Percentiles rank a stretch among this genome's conserved stretches.
phyloP scores from a whole-genome alignment of 306 rosid species.

The Cicer cuneatum region DNA sequence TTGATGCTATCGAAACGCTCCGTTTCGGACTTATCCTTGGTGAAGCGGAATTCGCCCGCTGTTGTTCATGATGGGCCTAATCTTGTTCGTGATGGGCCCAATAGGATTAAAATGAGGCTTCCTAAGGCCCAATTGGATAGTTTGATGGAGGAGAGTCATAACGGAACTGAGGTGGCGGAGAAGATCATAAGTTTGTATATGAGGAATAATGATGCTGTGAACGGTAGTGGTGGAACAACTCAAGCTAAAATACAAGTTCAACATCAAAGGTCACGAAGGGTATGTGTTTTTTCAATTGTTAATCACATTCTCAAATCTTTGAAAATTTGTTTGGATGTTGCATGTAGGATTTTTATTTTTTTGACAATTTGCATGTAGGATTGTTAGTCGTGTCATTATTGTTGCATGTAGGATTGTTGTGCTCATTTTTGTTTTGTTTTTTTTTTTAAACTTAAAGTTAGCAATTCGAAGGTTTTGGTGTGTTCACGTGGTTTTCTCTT shows the following conservation, averaged over 20 bases:
- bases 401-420: too few species aligned
- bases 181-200: slow-evolving; percentile 65
- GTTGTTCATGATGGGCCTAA: neutral
- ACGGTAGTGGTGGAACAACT: slow-evolving; percentile 20
- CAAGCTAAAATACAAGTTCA: slow-evolving; percentile 26
- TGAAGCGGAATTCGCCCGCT: slow-evolving; percentile 8
- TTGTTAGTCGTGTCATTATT: too few species aligned
- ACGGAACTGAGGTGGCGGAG: slow-evolving; percentile 62
- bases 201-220: slow-evolving; percentile 37
- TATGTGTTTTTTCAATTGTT: slow-evolving; percentile 35
- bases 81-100: slow-evolving; percentile 44
- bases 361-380: too few species aligned
- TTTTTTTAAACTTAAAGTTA: too few species aligned
- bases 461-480: too few species aligned
- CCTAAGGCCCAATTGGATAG: slow-evolving; percentile 68
- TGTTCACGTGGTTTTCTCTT: neutral
- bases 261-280: slow-evolving; percentile 50
- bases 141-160: slow-evolving; percentile 68
- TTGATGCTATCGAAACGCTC: slow-evolving; percentile 75
- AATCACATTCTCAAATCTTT: slow-evolving; percentile 16
- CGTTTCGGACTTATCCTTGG: slow-evolving; percentile 60
- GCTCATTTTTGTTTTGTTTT: too few species aligned
- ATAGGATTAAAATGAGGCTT: slow-evolving; percentile 65
- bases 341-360: neutral
- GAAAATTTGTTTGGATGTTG: slow-evolving; percentile 20